Percentiles rank a stretch among this genome's conserved stretches.
Evolutionary conservation across 2,329 filamentous ascomycete genomes (phyloP).

Genomic region (Neofusicoccum laricinum): DNA sequence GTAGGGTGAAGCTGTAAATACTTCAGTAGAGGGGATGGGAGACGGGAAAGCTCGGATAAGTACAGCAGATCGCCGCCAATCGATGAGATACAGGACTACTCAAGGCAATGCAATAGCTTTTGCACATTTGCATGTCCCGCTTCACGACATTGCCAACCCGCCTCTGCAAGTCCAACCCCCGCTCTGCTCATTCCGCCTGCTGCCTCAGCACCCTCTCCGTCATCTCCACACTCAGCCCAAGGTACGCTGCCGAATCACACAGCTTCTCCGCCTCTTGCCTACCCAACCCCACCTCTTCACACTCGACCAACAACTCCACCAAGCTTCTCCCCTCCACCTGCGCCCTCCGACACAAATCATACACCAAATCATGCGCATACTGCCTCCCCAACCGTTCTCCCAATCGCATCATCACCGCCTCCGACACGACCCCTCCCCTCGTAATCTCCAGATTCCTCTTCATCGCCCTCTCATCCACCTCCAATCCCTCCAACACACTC

Average conservation of each 20-base stretch:
- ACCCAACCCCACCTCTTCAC: slow-evolving; percentile 16
- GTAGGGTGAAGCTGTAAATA: too few relatives aligned
- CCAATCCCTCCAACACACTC: slow-evolving; percentile 25
- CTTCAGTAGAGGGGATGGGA: too few relatives aligned
- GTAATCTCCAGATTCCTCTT: slow-evolving; percentile 27
- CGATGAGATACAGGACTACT: too few relatives aligned
- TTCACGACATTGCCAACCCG: too few relatives aligned
- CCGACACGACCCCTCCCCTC: slow-evolving; percentile 34
- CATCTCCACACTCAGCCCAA: slow-evolving; percentile 5
- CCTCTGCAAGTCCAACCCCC: too few relatives aligned
- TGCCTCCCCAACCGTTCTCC: slow-evolving; percentile 32
- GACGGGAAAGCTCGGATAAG: too few relatives aligned
- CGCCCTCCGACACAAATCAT: neutral
- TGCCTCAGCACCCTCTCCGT: neutral
- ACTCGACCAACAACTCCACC: slow-evolving; percentile 20
- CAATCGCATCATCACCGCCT: slow-evolving; percentile 41
- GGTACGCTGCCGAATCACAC: neutral
- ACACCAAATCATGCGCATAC: slow-evolving; percentile 22
- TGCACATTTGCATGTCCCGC: too few relatives aligned
- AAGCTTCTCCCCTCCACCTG: slow-evolving; percentile 14
- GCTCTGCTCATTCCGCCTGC: too few relatives aligned
- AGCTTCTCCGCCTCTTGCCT: neutral
- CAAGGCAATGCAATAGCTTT: too few relatives aligned
- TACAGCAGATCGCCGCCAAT: too few relatives aligned
- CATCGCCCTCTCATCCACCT: slow-evolving; percentile 28